Evolutionary conservation across 768 basidiomycete species (phyloP), one percentile per base, ranked within the genome.

Genomic region (Tylopilus intermedius): DNA sequence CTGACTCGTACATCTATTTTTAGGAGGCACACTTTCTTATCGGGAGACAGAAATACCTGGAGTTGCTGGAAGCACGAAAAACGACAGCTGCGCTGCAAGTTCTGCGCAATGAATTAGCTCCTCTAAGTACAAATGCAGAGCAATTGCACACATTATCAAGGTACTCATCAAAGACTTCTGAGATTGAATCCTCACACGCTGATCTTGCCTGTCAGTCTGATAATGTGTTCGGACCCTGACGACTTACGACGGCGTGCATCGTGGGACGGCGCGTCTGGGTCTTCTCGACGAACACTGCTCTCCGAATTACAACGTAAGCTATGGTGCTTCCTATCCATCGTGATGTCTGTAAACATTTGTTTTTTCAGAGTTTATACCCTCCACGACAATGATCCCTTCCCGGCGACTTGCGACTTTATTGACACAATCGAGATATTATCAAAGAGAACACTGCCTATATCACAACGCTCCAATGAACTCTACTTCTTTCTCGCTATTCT

Each of bases 41-140:
- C 58, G 86, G 84, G 55, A 86, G 89, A 71, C 96, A 99, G 79
- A 94, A 96, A 72, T 99, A 96, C 70, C 77, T 98, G 39, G 96
- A 99, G 66, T 76, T 90, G 18, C 76, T 99, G 46, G 95, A 97
- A 63, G 79, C 81, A 4, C 81, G 80, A 61, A 83, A 85, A 72
- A 87, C 83, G 2, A 88, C 88, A 42, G 77, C 79, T 55, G 96
- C 96, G 13, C 72, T 99, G 38, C 79, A 86, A 50, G 88, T 95
- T 8, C 74, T 99, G 45, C 82, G 96, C 44, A 83, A 86, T 56
- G 94, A 96, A 65, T 74, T 99, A 37, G 91, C 94, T 8, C 88
- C 92, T 42, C 67, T 92, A 48, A 82, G 86, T 55, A 79, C 81
- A 38, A 86, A 92, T 65, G 72, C 88, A 15, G 90, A 94, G 51